Evolutionary conservation across 768 basidiomycete species (phyloP).

Genomic region (Trametes elegans): DNA sequence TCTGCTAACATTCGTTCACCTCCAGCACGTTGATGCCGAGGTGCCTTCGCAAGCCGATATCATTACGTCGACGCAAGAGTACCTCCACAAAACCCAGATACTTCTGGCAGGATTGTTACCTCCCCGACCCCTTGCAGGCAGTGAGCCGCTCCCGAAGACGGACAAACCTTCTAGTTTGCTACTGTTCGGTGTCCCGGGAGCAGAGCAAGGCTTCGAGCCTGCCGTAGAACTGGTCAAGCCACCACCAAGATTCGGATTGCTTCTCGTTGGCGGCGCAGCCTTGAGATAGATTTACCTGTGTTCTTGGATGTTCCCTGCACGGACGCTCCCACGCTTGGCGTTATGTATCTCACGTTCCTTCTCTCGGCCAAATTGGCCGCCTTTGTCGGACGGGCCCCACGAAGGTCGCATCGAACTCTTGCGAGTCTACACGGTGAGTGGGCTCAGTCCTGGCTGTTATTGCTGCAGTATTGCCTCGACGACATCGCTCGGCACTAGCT

Average conservation of each 20-base stretch:
- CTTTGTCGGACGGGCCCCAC: neutral
- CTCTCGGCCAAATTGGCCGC: neutral
- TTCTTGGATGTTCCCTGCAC: neutral
- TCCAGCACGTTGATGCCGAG: neutral
- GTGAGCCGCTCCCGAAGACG: slow-evolving; percentile 13
- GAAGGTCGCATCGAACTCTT: neutral
- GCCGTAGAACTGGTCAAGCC: slow-evolving; percentile 68
- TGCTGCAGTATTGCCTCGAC: too few species aligned
- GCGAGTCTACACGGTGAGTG: too few species aligned
- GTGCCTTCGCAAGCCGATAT: neutral
- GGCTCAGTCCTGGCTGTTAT: too few species aligned
- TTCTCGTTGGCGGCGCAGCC: slow-evolving; percentile 55
- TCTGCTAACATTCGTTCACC: neutral
- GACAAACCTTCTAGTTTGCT: slow-evolving; percentile 41
- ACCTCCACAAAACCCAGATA: slow-evolving; percentile 56
- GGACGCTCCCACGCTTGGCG: neutral
- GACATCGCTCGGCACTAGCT: neutral
- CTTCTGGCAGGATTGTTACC: slow-evolving; percentile 62
- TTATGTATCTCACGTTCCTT: neutral
- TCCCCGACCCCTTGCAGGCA: slow-evolving; percentile 14
- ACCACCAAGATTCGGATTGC: slow-evolving; percentile 70
- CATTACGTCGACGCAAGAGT: slow-evolving; percentile 32
- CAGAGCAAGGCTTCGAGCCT: slow-evolving; percentile 54
- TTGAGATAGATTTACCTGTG: slow-evolving; percentile 19
- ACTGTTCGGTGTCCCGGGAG: slow-evolving; percentile 49